Conservation (phyloP, 352 stramenopile species). For the Pythium insidiosum region DNA sequence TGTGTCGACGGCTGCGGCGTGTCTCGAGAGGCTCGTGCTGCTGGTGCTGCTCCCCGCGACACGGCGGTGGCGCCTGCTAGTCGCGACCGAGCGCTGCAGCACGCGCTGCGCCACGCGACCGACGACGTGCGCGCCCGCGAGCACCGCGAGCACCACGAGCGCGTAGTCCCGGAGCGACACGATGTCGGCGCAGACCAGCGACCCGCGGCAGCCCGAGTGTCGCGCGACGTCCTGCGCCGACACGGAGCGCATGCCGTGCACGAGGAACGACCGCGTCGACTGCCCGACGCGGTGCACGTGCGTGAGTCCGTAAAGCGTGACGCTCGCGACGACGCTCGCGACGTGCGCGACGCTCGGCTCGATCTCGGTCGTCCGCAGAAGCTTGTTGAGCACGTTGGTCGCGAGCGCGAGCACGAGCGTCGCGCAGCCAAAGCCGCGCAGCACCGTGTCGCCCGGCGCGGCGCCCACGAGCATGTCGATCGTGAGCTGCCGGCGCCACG, state of each 20-base stretch:
- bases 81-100: neutral
- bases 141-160: constrained; percentile 5
- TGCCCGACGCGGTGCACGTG: constrained; percentile 2
- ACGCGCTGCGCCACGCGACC: neutral
- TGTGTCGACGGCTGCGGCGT: no score
- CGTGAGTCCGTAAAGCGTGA: constrained; percentile 15
- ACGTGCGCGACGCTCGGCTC: constrained; percentile 30
- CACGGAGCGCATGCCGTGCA: constrained; percentile 15
- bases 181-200: constrained; percentile 18
- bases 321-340: constrained; percentile 13
- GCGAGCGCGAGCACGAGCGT: constrained; percentile 18
- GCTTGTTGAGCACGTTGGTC: constrained; percentile 25
- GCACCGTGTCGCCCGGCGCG: constrained; percentile 14
- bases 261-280: constrained; percentile 10
- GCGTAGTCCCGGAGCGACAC: constrained; percentile 15
- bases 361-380: constrained; percentile 26
- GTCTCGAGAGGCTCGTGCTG: neutral
- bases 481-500: constrained; percentile 24
- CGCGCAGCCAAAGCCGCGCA: constrained; percentile 19
- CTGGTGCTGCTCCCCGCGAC: neutral
- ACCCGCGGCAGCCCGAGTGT: constrained; percentile 25
- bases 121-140: neutral
- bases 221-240: constrained; percentile 14
- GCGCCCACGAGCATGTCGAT: constrained; percentile 29
- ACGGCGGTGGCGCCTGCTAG: neutral